Evolutionary conservation across 2,329 filamentous ascomycete genomes (phyloP).

Genomic region (Trichoderma sp.): DNA sequence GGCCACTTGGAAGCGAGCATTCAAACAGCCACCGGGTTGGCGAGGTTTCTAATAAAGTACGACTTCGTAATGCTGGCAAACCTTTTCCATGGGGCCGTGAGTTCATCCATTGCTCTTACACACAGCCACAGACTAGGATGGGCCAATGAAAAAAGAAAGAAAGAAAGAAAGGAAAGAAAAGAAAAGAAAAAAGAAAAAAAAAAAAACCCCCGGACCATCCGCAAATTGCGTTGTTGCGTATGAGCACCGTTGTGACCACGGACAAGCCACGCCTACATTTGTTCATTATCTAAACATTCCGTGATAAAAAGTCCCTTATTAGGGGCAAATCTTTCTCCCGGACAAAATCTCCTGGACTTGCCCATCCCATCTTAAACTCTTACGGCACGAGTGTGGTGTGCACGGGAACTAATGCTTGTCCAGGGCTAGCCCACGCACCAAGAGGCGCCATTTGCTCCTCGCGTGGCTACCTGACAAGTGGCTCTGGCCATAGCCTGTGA

Average conservation of each 20-base stretch:
- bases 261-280: neutral
- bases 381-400: constrained; percentile 11
- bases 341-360: neutral
- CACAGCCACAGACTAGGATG: neutral
- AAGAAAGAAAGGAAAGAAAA: too few relatives aligned
- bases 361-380: neutral
- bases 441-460: neutral
- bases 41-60: neutral
- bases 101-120: neutral
- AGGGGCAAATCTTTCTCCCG: neutral
- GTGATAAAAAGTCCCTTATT: neutral
- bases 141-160: neutral
- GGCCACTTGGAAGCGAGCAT: neutral
- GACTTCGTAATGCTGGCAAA: neutral
- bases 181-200: too few relatives aligned
- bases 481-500: neutral
- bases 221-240: neutral
- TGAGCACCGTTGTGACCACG: neutral
- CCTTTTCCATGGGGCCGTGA: neutral
- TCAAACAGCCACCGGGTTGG: neutral
- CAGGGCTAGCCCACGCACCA: constrained; percentile 6
- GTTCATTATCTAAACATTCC: neutral
- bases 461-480: neutral
- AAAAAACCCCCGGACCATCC: neutral
- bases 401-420: constrained; percentile 17